phyloP scores from a whole-genome alignment of 768 basidiomycete genomes.

The Galerina marginata region DNA sequence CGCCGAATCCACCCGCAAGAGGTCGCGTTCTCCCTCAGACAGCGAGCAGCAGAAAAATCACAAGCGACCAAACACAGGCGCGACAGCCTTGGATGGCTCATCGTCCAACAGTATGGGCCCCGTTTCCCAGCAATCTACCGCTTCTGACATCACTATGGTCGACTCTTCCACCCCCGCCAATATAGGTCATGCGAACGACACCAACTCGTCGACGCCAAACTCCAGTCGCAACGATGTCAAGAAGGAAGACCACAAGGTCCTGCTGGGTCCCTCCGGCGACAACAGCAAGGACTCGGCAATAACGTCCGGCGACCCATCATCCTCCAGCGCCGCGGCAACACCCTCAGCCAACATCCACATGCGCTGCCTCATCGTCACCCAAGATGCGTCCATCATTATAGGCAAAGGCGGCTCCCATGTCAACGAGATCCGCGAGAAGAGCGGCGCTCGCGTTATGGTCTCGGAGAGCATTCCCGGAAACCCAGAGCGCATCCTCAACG shows the following conservation, averaged over 20 bases:
- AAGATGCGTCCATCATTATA: slow-evolving; percentile 99
- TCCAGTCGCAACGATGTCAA: slow-evolving; percentile 48
- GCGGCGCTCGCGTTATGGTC: slow-evolving; percentile 94
- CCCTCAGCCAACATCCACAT: slow-evolving; percentile 92
- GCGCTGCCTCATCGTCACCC: slow-evolving; percentile 98
- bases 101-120: slow-evolving; percentile 53
- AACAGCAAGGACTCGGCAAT: slow-evolving; percentile 52
- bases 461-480: slow-evolving; percentile 99
- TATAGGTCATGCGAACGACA: slow-evolving; percentile 53
- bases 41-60: slow-evolving; percentile 78
- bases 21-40: slow-evolving; percentile 87
- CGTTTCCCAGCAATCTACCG: slow-evolving; percentile 44
- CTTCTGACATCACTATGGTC: slow-evolving; percentile 69
- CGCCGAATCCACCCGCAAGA: slow-evolving; percentile 83
- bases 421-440: slow-evolving; percentile 98
- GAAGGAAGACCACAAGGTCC: slow-evolving; percentile 44
- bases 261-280: slow-evolving; percentile 29
- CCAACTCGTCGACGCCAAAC: slow-evolving; percentile 57
- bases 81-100: slow-evolving; percentile 67
- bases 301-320: slow-evolving; percentile 53
- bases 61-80: slow-evolving; percentile 87
- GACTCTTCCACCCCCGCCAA: slow-evolving; percentile 52
- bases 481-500: slow-evolving; percentile 97
- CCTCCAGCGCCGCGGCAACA: slow-evolving; percentile 45
- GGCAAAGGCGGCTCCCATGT: slow-evolving; percentile 95